Base-by-base conservation (phyloP, 768 basidiomycete species). In the Agaricus subrufescens region DNA sequence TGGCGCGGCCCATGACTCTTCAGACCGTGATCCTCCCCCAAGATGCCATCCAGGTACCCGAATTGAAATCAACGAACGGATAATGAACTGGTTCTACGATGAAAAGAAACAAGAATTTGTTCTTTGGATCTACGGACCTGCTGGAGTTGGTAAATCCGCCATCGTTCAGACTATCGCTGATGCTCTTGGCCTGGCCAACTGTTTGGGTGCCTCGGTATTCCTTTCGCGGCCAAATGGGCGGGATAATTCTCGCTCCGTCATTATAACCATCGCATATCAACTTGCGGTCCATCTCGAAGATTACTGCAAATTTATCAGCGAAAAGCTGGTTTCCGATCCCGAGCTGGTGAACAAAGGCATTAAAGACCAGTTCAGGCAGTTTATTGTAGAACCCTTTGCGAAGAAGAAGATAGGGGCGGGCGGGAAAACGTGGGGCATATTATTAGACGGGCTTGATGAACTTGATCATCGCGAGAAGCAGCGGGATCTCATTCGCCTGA, bases 221-320 rank as follows among this genome's bases (percentile, higher is more conserved):
- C 49, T 55, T 29, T 55, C 54, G 7, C 46, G 54, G 5, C 26
- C 26, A 4, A 48, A 49, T 19, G 23, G 12, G 5, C 29, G 37
- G 5, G 46, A 40, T n/a, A 26, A 42, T 8, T 34, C 46, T 4
- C 11, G 10, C 4, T 19, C 7, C 27, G n/a, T 55, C n/a, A 48
- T 55, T 39, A 40, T 39, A 6, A 40, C 54, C 1, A 48, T 55
- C 11, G 34, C 46, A 6, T 55, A 48, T 30, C 54, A 55, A 19
- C 26, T 55, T 6, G 15, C 46, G 31, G 31, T 31, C 5, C 31
- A 31, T 31, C 4, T 31, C 31, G 31, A 31, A 31, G 4, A 4
- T 31, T 31, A 31, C 31, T 31, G 31, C 31, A 9, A 4, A 31
- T 31, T 31, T 9, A 31, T 31, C 9, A 31, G 31, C 31, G 31